Evolutionary conservation across 2,329 filamentous ascomycete genomes (phyloP).

Genomic region (Sordariomycetes sp.): DNA sequence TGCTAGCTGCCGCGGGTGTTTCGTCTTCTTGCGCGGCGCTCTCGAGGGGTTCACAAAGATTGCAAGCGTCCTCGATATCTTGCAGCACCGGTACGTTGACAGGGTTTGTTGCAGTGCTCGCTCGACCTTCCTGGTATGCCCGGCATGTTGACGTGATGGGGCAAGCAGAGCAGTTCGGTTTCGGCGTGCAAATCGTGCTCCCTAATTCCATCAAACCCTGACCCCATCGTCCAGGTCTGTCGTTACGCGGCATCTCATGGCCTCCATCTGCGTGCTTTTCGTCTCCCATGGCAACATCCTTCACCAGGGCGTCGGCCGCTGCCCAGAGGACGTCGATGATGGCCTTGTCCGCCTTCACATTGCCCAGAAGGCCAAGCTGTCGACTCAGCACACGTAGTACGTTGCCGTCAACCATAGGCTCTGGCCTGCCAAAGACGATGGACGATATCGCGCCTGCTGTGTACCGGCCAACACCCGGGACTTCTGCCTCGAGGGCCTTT

Average conservation of each 20-base stretch:
- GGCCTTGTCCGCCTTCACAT: slow-evolving; percentile 45
- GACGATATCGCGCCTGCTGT: slow-evolving; percentile 54
- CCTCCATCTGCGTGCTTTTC: slow-evolving; percentile 7
- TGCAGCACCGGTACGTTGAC: slow-evolving; percentile 6
- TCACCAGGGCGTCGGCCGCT: slow-evolving; percentile 45
- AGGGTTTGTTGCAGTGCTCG: slow-evolving; percentile 11
- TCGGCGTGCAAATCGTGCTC: slow-evolving; percentile 51
- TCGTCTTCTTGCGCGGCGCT: slow-evolving; percentile 17
- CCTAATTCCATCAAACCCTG: slow-evolving; percentile 59
- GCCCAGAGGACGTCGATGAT: slow-evolving; percentile 48
- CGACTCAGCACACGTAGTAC: slow-evolving; percentile 51
- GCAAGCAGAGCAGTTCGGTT: slow-evolving; percentile 44
- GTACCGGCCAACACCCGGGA: slow-evolving; percentile 53
- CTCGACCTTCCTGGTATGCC: slow-evolving; percentile 37
- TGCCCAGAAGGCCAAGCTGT: slow-evolving; percentile 47
- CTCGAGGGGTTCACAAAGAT: slow-evolving; percentile 36
- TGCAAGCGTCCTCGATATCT: slow-evolving; percentile 43
- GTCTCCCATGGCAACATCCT: slow-evolving; percentile 29
- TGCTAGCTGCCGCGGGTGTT: background rate
- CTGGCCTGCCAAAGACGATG: slow-evolving; percentile 51
- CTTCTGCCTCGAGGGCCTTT: slow-evolving; percentile 34
- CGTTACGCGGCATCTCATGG: slow-evolving; percentile 24
- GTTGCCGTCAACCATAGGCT: slow-evolving; percentile 56
- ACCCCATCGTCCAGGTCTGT: slow-evolving; percentile 51
- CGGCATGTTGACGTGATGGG: slow-evolving; percentile 42